Base-by-base conservation (phyloP, 768 basidiomycete genomes). In the Suillus subalutaceus region DNA sequence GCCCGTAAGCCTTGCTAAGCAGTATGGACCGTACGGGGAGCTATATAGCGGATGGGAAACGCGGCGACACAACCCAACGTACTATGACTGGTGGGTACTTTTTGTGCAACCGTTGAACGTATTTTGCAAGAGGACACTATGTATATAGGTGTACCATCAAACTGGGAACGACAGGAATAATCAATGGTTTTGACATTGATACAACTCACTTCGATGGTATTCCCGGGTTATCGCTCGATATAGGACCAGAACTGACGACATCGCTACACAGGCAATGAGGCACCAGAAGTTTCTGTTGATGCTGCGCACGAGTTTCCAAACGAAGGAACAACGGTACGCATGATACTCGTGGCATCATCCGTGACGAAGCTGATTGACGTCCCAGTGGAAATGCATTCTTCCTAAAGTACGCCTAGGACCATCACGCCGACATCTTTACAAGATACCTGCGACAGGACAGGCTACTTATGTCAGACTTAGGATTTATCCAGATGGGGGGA, bases 401-500 rank as follows among this genome's bases (percentile, higher is more conserved):
- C 91, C 95, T 1, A 88, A 81, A 72, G 87, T 88, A 10, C 79
- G 85, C 57, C 82, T 98, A 26, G 92, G 93, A 4, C 97, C 97
- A 10, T 88, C 85, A 68, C 89, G 91, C n/a, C 85, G 90, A 63
- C 97, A 99, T 75, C 83, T 98, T 38, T 99, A 98, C 84, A 85
- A 85, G 66, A 83, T 96, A 48, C 74, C 87, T 20, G 74, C 81
- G 16, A 86, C 86, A 0, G 64, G 75, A 3, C 73, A 78, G 12
- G 82, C 85, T 64, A 97, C 90, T 67, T 92, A 91, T 77, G 89
- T 99, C 66, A 97, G 93, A 78, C 86, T 99, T 32, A 89, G 90
- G 70, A 96, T 97, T 87, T 94, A 95, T 79, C 97, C 97, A 6
- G 97, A 99, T 72, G 97, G 97, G 43, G 97, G 97, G 3, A 95